Evolutionary conservation across 306 rosid genomes (phyloP).

Genomic region (Malus asiatica): DNA sequence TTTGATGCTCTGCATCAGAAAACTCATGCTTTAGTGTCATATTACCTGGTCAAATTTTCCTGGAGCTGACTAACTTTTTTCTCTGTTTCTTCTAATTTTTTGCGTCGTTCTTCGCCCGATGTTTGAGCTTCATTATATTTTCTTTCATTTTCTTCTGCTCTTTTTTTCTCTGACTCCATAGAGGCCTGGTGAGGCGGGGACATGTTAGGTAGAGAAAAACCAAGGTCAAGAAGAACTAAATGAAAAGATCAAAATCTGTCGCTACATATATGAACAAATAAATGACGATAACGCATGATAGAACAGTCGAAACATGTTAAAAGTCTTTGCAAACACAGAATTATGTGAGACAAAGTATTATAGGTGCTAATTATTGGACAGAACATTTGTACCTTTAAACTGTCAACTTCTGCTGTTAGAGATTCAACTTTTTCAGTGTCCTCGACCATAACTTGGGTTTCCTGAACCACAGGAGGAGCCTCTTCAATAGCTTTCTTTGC

Average conservation of each 20-base stretch:
- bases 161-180: conserved; percentile 49
- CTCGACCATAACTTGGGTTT: conserved; percentile 69
- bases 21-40: conserved; percentile 15
- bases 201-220: conserved; percentile 5
- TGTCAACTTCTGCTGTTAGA: conserved; percentile 57
- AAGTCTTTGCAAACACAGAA: not conserved
- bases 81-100: conserved; percentile 63
- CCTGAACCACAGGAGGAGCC: conserved; percentile 70
- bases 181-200: conserved; percentile 24
- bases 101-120: conserved; percentile 32
- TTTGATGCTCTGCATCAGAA: not conserved
- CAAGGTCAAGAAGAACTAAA: conserved; percentile 16
- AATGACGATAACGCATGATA: not conserved
- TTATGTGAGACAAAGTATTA: not conserved
- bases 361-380: not conserved
- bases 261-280: conserved; percentile 3
- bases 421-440: conserved; percentile 69
- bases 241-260: conserved; percentile 9
- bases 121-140: conserved; percentile 57
- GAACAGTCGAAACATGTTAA: not conserved
- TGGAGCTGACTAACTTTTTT: conserved; percentile 66
- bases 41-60: conserved; percentile 70
- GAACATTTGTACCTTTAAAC: conserved; percentile 50
- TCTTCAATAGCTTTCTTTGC: conserved; percentile 59
- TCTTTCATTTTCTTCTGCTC: conserved; percentile 48